Percentiles rank a stretch among this genome's conserved stretches.
Conservation (phyloP, 768 basidiomycete species). For the Cystofilobasidium ferigula region DNA sequence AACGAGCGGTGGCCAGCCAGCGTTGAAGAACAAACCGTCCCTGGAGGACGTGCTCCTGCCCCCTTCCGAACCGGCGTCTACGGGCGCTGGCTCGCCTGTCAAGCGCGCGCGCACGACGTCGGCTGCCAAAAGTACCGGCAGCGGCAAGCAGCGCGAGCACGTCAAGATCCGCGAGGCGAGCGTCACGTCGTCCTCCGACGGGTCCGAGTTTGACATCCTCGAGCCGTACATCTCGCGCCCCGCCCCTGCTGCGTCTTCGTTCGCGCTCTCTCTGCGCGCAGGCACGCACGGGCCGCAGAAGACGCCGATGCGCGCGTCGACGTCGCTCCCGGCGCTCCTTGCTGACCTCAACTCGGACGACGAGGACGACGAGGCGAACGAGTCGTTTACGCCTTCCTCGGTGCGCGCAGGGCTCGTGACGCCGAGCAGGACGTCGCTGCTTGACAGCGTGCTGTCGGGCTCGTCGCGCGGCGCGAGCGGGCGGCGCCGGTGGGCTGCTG, state of each 20-base stretch:
- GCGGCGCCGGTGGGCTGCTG: not conserved
- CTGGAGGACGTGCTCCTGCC: no score
- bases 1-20: no score
- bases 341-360: slow-evolving; percentile 1
- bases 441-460: not conserved
- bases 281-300: not conserved
- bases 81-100: no score
- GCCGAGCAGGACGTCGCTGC: not conserved
- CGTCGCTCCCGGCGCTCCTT: not conserved
- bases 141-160: no score
- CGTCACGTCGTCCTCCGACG: not conserved
- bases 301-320: not conserved
- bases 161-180: not conserved
- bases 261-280: not conserved
- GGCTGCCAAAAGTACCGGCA: no score
- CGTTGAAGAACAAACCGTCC: no score
- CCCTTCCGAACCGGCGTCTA: no score
- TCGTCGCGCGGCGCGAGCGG: not conserved
- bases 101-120: no score
- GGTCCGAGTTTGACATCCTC: not conserved
- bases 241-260: not conserved
- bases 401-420: not conserved
- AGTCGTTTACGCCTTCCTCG: not conserved
- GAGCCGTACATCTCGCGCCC: not conserved
- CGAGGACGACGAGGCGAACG: not conserved